Base-by-base conservation (phyloP, 1,284 basidiomycete species). In the Pyrrhoderma lamaoense region DNA sequence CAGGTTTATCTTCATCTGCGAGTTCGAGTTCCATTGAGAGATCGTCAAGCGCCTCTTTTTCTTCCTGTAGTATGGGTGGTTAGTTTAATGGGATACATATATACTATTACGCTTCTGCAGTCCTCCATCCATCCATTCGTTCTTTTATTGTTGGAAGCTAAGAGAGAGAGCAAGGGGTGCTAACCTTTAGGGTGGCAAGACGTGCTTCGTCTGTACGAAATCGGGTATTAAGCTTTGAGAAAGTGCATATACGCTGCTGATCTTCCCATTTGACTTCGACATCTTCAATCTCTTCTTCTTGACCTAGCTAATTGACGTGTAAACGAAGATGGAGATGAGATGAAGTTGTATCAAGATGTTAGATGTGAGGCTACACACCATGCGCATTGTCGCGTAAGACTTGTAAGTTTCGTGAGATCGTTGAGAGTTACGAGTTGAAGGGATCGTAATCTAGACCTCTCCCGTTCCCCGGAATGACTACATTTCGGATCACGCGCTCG, bases 201-300 rank as follows among this genome's bases (percentile, higher is more conserved):
- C 81, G 80, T 52, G 87, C 89, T 58, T 88, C 79, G 37, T 93
- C 74, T 42, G 79, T 76, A 8, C 80, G 76, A 52, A 89, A 66
- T 38, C 90, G 80, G 3, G 81, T 83, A 65, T 97, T 97, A 43
- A 95, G 74, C 62, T 93, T 93, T 0, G 91, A 95, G 66, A 99
- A 98, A 0, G 80, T 76, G 69, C 90, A 97, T 71, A 98, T 99
- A 16, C 79, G 76, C 61, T 93, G 82, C 67, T 98, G 94, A 67
- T 99, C 94, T 76, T 93, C 89, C 93, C 92, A 95, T 22, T 89
- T 91, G 45, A 97, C 93, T 66, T 95, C 90, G 54, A 82, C 80
- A 60, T 93, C 89, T 48, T 85, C 81, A 51, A 71, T 77, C 66
- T 93, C 89, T 52, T 91, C 86, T 62, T 90, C 85, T 57, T 82